Evolutionary conservation across 2,329 filamentous ascomycete species (phyloP).

Genomic region (Neopestalotiopsis clavispora): DNA sequence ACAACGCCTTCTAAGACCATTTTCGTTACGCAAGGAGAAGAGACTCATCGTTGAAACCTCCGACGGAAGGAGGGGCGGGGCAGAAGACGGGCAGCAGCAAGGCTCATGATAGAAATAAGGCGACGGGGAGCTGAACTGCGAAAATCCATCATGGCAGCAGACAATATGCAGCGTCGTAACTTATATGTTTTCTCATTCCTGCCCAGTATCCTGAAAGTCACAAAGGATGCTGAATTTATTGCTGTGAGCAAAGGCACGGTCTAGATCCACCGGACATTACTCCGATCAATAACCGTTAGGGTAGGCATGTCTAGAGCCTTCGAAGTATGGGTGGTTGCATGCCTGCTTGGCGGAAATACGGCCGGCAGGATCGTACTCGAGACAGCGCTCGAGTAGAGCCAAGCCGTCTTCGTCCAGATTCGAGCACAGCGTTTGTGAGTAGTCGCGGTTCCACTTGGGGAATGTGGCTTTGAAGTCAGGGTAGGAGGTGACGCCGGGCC

Average conservation of each 20-base stretch:
- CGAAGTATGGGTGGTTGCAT: slow-evolving; percentile 83
- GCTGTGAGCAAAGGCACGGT: slow-evolving; percentile 21
- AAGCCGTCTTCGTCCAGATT: slow-evolving; percentile 75
- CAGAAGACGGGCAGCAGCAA: not conserved
- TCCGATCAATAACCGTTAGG: slow-evolving; percentile 27
- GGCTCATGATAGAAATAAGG: not conserved
- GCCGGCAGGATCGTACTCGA: slow-evolving; percentile 85
- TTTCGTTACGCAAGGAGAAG: slow-evolving; percentile 9
- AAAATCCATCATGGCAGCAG: not conserved
- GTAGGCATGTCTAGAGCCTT: slow-evolving; percentile 37
- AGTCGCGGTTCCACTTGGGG: slow-evolving; percentile 84
- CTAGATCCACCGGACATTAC: not conserved
- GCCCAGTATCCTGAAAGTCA: slow-evolving; percentile 32
- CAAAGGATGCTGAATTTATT: slow-evolving; percentile 25
- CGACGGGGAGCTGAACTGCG: not conserved
- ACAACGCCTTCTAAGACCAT: slow-evolving; percentile 18
- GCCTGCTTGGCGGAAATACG: slow-evolving; percentile 90
- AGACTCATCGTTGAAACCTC: not conserved
- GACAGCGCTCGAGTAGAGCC: slow-evolving; percentile 70
- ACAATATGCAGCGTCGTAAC: slow-evolving; percentile 2
- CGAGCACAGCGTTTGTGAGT: slow-evolving; percentile 67
- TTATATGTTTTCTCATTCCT: not conserved
- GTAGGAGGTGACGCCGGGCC: slow-evolving; percentile 93
- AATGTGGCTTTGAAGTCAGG: slow-evolving; percentile 93
- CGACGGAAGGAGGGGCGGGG: not conserved